phyloP scores from a whole-genome alignment of 768 basidiomycete species.

The Botryobasidium botryosum region DNA sequence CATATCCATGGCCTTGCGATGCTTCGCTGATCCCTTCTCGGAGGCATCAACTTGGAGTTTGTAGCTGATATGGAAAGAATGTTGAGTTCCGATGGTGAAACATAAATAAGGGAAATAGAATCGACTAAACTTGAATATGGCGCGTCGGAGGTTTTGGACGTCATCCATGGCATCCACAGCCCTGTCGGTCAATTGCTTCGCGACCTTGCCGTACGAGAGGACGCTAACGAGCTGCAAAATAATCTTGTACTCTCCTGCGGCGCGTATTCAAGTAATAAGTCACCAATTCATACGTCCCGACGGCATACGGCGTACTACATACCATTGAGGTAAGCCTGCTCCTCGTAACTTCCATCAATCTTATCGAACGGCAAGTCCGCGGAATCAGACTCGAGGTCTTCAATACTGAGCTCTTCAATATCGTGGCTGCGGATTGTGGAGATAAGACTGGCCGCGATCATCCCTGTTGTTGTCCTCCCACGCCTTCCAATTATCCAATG shows the following conservation, averaged over 20 bases:
- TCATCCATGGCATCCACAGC: conserved; percentile 83
- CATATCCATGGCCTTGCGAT: conserved; percentile 52
- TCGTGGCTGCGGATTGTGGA: conserved; percentile 38
- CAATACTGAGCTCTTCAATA: conserved; percentile 3
- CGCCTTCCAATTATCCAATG: conserved; percentile 14
- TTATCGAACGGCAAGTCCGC: conserved; percentile 27
- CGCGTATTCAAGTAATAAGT: neutral
- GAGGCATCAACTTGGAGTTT: conserved; percentile 79
- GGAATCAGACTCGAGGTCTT: conserved; percentile 9
- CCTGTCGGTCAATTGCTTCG: conserved; percentile 76
- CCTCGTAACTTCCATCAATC: conserved; percentile 72
- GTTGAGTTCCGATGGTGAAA: neutral
- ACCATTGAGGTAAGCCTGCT: conserved; percentile 82
- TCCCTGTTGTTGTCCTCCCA: conserved; percentile 78
- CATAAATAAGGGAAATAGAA: neutral
- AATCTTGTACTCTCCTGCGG: conserved; percentile 88
- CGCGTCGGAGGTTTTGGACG: conserved; percentile 90
- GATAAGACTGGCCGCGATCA: conserved; percentile 79
- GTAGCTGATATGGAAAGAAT: conserved; percentile 35
- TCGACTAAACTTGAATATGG: conserved; percentile 75
- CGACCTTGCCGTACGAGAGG: conserved; percentile 78
- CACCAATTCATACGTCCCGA: neutral
- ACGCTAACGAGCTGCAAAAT: conserved; percentile 89
- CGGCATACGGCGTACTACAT: too few species aligned
- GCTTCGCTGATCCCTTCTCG: conserved; percentile 61